phyloP scores from a whole-genome alignment of 495 filamentous ascomycete genomes.

The Talaromyces adpressus region DNA sequence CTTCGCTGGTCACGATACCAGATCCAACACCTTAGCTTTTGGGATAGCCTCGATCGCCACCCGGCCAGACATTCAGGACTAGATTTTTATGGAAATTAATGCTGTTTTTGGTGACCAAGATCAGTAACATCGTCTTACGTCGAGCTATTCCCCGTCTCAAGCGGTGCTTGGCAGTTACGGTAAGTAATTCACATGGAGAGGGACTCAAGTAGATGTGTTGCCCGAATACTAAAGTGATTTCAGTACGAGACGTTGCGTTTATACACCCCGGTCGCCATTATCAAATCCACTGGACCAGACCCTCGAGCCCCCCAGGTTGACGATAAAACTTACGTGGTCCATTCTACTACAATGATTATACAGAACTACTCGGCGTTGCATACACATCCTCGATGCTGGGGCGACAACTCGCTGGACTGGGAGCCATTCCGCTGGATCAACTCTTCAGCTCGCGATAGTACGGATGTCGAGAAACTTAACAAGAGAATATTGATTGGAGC shows the following conservation, averaged over 20 bases:
- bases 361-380: constrained; percentile 9
- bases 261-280: constrained; percentile 28
- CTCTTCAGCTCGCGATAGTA: too few species aligned
- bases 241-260: constrained; percentile 35
- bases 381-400: constrained; percentile 19
- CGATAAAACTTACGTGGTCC: constrained; percentile 10
- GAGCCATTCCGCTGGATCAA: constrained; percentile 16
- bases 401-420: neutral
- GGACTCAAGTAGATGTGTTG: neutral
- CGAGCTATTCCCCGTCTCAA: constrained; percentile 25
- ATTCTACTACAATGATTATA: constrained; percentile 9
- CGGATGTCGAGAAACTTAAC: too few species aligned
- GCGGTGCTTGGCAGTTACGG: constrained; percentile 27
- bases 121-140: constrained; percentile 30
- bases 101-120: constrained; percentile 20
- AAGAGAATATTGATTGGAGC: too few species aligned
- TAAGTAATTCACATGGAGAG: constrained; percentile 11
- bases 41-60: constrained; percentile 33
- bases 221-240: neutral
- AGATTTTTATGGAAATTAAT: constrained; percentile 28
- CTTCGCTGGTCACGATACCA: constrained; percentile 46
- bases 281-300: constrained; percentile 25
- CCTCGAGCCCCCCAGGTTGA: neutral
- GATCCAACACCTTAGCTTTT: constrained; percentile 36
- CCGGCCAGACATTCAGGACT: constrained; percentile 33